Base-by-base conservation (phyloP, 306 rosid genomes). In the Potentilla sterilis region DNA sequence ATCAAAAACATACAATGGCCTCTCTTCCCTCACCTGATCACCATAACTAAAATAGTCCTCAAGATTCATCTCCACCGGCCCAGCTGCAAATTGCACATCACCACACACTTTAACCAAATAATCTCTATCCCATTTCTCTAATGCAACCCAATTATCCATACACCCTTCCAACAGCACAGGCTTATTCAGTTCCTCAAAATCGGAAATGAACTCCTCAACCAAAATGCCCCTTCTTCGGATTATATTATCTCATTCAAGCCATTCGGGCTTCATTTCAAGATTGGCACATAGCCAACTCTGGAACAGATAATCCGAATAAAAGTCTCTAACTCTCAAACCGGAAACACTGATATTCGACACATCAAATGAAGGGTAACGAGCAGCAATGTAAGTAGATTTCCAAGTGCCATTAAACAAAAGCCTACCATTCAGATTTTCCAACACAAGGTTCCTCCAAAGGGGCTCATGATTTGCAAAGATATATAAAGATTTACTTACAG, bases 231-330 rank as follows among this genome's bases (percentile, higher is more conserved):
- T 90, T 78, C 84, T 92, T 41, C 97, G 41, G 54, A 76, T 69
- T 57, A 92, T 87, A 80, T 88, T 92, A 85, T 92, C 97, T 78
- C 91, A 92, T 80, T 87, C 89, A 72, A 89, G 89, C 98, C 98
- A 92, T 62, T 92, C 96, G 0, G 89, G 85, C 71, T 92, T 95
- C 97, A 92, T 89, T 82, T 95, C 98, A 37, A 95, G 97, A 79
- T 88, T 95, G 72, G 97, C 98, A 85, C 97, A 92, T 57, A 95
- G 91, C 98, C 98, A 95, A 77, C 98, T 90, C 89, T 92, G 98
- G 52, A 95, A 95, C 32, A 92, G 95, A 75, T 89, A 87, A 84
- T 95, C 97, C 55, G 96, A 95, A 76, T 95, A 95, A 66, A 95
- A 95, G 81, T 95, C 92, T 67, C 97, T 89, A 43, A 92, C 91